phyloP scores from a whole-genome alignment of 2,329 filamentous ascomycete species.

The Venturia oleaginea region DNA sequence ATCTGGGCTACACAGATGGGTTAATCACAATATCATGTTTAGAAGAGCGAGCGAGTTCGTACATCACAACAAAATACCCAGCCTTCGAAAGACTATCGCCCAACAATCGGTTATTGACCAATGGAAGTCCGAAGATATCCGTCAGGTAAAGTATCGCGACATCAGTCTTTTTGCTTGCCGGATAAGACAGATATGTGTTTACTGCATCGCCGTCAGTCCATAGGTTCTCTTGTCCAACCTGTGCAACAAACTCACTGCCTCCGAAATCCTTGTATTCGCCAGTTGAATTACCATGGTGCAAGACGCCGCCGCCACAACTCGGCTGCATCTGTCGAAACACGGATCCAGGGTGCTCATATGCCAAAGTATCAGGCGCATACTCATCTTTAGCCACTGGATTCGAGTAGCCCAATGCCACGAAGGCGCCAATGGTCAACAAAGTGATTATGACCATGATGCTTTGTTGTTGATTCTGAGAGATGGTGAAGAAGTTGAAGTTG shows the following conservation, averaged over 20 bases:
- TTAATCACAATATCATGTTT: constrained; percentile 16
- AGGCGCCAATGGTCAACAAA: background rate
- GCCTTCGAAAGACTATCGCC: constrained; percentile 25
- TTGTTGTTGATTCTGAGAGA: background rate
- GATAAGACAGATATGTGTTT: background rate
- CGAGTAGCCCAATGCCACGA: background rate
- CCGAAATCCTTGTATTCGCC: background rate
- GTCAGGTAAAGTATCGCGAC: constrained; percentile 24
- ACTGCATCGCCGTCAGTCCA: background rate
- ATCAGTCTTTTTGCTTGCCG: constrained; percentile 4
- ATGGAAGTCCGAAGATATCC: constrained; percentile 26
- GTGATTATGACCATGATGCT: background rate
- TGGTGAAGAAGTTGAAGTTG: background rate
- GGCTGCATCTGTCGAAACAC: background rate
- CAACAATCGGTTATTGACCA: constrained; percentile 18
- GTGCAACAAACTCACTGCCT: background rate
- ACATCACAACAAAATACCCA: constrained; percentile 25
- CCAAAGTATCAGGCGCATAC: background rate
- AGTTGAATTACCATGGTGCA: background rate
- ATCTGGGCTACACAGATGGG: constrained; percentile 17
- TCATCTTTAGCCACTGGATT: background rate
- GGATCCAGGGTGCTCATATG: background rate
- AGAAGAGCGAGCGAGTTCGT: constrained; percentile 19
- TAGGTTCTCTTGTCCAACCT: no score
- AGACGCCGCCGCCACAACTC: background rate